Base-by-base conservation (phyloP, 1,284 basidiomycete genomes). In the Boletus smithii region DNA sequence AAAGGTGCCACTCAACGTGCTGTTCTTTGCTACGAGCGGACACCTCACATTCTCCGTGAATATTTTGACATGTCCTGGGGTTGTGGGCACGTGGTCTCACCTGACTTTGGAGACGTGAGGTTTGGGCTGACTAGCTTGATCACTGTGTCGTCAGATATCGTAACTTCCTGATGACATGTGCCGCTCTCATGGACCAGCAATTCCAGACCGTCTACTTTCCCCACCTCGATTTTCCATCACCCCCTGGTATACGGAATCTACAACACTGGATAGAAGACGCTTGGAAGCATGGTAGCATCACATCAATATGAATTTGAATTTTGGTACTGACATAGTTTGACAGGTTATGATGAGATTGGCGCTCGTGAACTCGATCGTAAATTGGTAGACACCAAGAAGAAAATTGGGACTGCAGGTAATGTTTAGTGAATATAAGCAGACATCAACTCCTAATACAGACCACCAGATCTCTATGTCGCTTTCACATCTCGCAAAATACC, bases 151-250 rank as follows among this genome's bases (percentile, higher is more conserved):
- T 33, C 52, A 90, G 88, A n/a, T 93, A 94, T 62, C 83, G 91
- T 26, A 94, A 93, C 62, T 91, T 86, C 58, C 58, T 90, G 47
- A 94, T 95, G 86, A 73, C 76, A 4, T 90, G 91, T 53, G 74
- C 86, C 1, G 76, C 81, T 5, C 73, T 94, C 14, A 77, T 88
- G 71, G 73, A 74, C 36, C 88, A 91, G 61, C 62, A 66, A 44
- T 49, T 64, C 7, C 83, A 87, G 59, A 76, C 77, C 0, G 48
- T 73, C 48, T 91, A 91, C 61, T 76, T 74, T 49, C 66, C 74
- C 2, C 66, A 80, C n/a, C 71, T 91, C 4, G 74, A 78, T 45
- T 55, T 65, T 8, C 79, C 80, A 6, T 68, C 72, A 6, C 68
- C 79, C 1, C 91, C 90, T 2, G 75, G 89, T 10, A 76, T 94